Evolutionary conservation across 176 grass and related monocot genomes (phyloP), one percentile per base, ranked within the genome.

Genomic region (Oryza meyeriana): DNA sequence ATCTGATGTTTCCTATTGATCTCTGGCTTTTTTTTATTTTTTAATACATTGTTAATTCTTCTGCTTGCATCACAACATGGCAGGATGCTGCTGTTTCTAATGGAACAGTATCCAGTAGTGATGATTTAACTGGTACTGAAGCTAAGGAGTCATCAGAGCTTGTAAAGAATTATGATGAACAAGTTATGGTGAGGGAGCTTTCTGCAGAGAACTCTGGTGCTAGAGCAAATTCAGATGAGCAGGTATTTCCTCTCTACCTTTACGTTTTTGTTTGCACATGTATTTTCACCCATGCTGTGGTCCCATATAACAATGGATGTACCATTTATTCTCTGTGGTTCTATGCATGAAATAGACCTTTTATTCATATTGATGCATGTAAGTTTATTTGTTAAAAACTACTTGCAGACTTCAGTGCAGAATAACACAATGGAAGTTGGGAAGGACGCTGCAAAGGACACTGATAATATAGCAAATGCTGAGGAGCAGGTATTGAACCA

Each of bases 61-160:
- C 35, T 79, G 27, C 71, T 61, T 58, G 77, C 12, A 65, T 44
- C 35, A 22, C 22, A 83, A 84, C 31, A 84, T 84, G 61, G 12
- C 72, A 84, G 86, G 47, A 61, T 79, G 27, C 29, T 79, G 62
- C 28, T 84, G 47, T 50, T 84, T 67, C 61, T 79, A 67, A 29
- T 29, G 10, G 12, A 84, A 30, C 42, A 61, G 12, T 74, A 11
- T 6, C 27, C 0, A 32, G 29, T 29, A 57, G 29, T 14, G 61
- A 72, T 58, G 42, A 28, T 70, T 76, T 64, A 47, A 81, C 64
- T 14, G 71, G 12, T 36, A 52, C 26, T 72, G 68, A 65, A 58
- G 75, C 68, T 73, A 79, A 84, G 31, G 68, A 61, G 22, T 41
- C 34, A n/a, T 55, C 63, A 81, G 70, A 81, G 34, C 11, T 35